Evolutionary conservation across 2,329 filamentous ascomycete species (phyloP), one percentile per base, ranked within the genome.

Genomic region (Fusarium cyanostomum): DNA sequence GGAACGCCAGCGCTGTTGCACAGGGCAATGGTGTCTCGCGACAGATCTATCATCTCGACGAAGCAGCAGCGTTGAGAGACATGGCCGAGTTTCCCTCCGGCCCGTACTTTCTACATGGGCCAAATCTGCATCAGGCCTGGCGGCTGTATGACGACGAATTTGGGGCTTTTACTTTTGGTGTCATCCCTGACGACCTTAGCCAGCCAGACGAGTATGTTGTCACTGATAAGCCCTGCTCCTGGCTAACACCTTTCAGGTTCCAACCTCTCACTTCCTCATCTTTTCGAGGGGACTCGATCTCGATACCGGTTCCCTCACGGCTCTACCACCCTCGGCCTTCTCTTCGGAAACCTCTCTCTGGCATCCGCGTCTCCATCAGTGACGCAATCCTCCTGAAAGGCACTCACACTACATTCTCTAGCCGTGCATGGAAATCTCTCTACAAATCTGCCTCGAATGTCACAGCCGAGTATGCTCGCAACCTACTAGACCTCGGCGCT

Each of bases 401-500:
- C 2, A 72, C 88, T 0, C 79, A 79, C 11, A 88, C 84, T 0
- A 80, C 80, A 1, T 78, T 83, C 28, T 88, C 87, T 0, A 89
- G 86, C 52, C 77, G 84, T 28, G 82, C 86, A 2, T 90, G 83
- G 79, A 81, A 81, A 18, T 75, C 81, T 30, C 72, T 89, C 3
- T 84, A 86, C 51, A 75, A 78, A 1, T 68, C 78, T 3, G 75
- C 79, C 0, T 71, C 70, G 5, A 78, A 74, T 2, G 69, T 66
- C 3, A 87, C 84, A 2, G 82, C 84, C 0, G 69, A 80, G 0
- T 77, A 82, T 2, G 79, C 87, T 0, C 82, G 86, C 46, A 77
- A 79, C 2, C 73, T 92, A 1, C 78, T 90, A 4, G 81, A 87
- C 50, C 80, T 84, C 3, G 89, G 89, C 1, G 88, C 85, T 0